Evolutionary conservation across 352 stramenopile genomes (phyloP).

Genomic region (Phytopythium vexans): DNA sequence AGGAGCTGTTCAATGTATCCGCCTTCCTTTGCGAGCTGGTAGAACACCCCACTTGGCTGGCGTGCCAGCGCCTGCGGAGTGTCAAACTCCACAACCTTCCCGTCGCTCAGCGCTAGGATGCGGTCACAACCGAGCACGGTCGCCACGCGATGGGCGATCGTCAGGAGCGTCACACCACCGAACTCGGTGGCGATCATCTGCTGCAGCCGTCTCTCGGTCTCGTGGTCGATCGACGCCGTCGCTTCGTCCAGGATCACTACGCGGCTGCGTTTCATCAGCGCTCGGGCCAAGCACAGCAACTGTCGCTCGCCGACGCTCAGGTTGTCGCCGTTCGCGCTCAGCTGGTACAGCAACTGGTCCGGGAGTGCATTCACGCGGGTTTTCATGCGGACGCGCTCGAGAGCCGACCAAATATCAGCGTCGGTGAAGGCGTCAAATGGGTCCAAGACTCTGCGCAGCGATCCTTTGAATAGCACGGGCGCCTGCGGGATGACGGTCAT

Average conservation of each 20-base stretch:
- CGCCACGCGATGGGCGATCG: conserved; percentile 91
- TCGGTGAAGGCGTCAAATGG: conserved; percentile 82
- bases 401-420: conserved; percentile 64
- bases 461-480: conserved; percentile 89
- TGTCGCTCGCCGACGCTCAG: conserved; percentile 76
- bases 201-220: conserved; percentile 71
- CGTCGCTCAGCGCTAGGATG: conserved; percentile 85
- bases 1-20: conserved; percentile 8
- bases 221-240: conserved; percentile 88
- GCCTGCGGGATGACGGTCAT: conserved; percentile 50
- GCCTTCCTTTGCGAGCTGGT: conserved; percentile 10
- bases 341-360: conserved; percentile 18
- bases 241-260: conserved; percentile 93
- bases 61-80: conserved; percentile 29
- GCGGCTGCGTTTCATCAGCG: conserved; percentile 85
- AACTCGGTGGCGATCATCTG: conserved; percentile 83
- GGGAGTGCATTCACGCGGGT: conserved; percentile 15
- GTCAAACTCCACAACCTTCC: conserved; percentile 82
- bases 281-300: conserved; percentile 72
- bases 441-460: conserved; percentile 85
- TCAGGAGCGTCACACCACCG: conserved; percentile 84
- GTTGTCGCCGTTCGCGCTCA: conserved; percentile 26
- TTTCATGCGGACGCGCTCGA: conserved; percentile 73
- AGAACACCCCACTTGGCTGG: conserved; percentile 3
- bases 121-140: conserved; percentile 94